Evolutionary conservation across 2,329 filamentous ascomycete species (phyloP).

Genomic region (Cladorrhinum sp.): DNA sequence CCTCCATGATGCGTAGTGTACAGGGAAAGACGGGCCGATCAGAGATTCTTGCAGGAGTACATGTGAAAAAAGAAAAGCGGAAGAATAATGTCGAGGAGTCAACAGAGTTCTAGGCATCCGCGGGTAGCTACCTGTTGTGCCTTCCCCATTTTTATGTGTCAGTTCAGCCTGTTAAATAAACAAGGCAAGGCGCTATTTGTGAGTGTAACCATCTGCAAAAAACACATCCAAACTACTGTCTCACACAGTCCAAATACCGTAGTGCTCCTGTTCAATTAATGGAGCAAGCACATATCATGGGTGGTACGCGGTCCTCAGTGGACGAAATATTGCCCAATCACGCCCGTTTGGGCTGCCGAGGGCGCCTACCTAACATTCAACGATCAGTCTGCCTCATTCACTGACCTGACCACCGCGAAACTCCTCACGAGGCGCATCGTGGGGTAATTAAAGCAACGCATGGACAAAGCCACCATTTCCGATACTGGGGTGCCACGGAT

Average conservation of each 20-base stretch:
- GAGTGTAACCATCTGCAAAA: too few relatives aligned
- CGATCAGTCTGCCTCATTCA: neutral
- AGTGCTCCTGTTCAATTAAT: too few relatives aligned
- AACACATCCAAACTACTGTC: too few relatives aligned
- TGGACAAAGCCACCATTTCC: too few relatives aligned
- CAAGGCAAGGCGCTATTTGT: too few relatives aligned
- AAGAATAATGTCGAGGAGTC: neutral
- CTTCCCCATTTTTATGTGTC: too few relatives aligned
- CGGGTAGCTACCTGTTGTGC: neutral
- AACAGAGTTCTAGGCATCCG: neutral
- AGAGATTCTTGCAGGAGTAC: neutral
- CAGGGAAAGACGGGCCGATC: neutral
- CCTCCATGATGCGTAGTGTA: constrained; percentile 19
- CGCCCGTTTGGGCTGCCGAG: neutral
- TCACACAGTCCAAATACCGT: too few relatives aligned
- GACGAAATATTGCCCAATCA: neutral
- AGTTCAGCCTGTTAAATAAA: too few relatives aligned
- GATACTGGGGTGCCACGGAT: too few relatives aligned
- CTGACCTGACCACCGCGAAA: neutral
- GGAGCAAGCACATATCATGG: too few relatives aligned
- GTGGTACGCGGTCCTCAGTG: neutral
- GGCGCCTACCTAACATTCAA: neutral
- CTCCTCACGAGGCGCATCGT: neutral
- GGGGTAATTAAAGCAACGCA: too few relatives aligned
- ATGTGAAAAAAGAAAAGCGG: too few relatives aligned